Percentiles rank a stretch among this genome's conserved stretches.
These are phyloP conservation scores for Stephania yunnanensis DNA, from an alignment of 164 flowering plant genomes.

Conservation along the genomic window DNA sequence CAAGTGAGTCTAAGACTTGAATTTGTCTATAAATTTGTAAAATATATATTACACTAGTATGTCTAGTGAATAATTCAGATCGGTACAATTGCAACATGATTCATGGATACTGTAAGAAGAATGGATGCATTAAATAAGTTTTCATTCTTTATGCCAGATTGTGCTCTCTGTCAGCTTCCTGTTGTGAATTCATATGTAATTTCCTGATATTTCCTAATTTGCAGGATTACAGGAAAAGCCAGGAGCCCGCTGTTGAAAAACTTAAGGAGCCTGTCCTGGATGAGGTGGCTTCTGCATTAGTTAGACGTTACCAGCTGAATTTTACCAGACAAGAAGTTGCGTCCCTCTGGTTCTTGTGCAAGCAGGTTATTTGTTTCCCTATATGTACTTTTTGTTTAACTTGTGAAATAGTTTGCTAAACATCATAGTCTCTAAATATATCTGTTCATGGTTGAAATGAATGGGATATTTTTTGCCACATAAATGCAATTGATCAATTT, in stretches of 20 bases:
- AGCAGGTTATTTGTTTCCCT: slow-evolving; percentile 47
- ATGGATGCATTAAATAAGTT: neutral
- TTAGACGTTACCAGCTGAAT: slow-evolving; percentile 51
- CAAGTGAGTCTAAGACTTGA: neutral
- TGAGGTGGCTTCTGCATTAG: slow-evolving; percentile 52
- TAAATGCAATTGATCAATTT: neutral
- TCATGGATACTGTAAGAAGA: neutral
- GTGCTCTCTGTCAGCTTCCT: neutral
- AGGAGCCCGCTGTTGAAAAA: slow-evolving; percentile 71
- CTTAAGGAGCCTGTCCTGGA: slow-evolving; percentile 73
- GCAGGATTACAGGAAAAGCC: slow-evolving; percentile 60
- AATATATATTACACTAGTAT: neutral
- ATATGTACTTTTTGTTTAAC: slow-evolving; percentile 3
- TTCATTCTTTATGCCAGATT: neutral
- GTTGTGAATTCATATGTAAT: neutral
- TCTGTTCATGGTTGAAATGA: neutral
- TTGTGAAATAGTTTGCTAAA: neutral
- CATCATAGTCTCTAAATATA: neutral
- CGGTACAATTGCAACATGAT: neutral
- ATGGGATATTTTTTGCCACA: neutral
- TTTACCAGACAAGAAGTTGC: slow-evolving; percentile 59
- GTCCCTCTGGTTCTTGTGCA: slow-evolving; percentile 89
- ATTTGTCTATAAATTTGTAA: too few relatives aligned
- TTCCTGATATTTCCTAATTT: slow-evolving; percentile 5
- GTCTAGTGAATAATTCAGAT: neutral